These are phyloP conservation scores for Colletotrichum orbiculare DNA, from an alignment of 2,329 filamentous ascomycete genomes.

Conservation along the genomic window DNA sequence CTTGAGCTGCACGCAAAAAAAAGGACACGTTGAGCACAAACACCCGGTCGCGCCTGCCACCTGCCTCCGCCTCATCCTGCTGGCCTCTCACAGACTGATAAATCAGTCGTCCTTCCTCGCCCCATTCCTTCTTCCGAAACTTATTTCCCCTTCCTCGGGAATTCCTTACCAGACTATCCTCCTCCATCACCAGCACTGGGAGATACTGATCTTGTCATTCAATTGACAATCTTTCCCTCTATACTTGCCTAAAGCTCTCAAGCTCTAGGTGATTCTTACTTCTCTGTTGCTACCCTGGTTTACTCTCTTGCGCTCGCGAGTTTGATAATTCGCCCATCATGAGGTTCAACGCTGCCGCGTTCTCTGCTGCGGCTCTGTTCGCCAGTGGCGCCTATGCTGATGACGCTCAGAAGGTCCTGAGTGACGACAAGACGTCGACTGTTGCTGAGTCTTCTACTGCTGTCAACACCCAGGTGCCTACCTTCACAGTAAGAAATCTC, in stretches of 20 bases:
- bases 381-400: slow-evolving; percentile 77
- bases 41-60: slow-evolving; percentile 12
- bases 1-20: slow-evolving; percentile 32
- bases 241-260: slow-evolving; percentile 26
- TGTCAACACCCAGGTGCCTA: slow-evolving; percentile 74
- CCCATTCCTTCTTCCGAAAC: slow-evolving; percentile 36
- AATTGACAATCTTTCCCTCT: slow-evolving; percentile 29
- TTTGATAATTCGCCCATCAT: slow-evolving; percentile 63
- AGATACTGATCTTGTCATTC: slow-evolving; percentile 33
- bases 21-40: slow-evolving; percentile 40
- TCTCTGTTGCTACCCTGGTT: neutral
- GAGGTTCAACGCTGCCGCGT: slow-evolving; percentile 85
- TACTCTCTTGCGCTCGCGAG: slow-evolving; percentile 9
- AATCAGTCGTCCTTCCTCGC: slow-evolving; percentile 34
- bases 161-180: slow-evolving; percentile 27
- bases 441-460: slow-evolving; percentile 64
- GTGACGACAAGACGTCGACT: slow-evolving; percentile 57
- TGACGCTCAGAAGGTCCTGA: slow-evolving; percentile 68
- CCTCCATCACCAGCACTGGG: slow-evolving; percentile 26
- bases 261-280: slow-evolving; percentile 13
- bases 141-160: slow-evolving; percentile 34
- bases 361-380: slow-evolving; percentile 79
- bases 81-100: slow-evolving; percentile 36
- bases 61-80: slow-evolving; percentile 20
- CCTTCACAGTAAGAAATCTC: slow-evolving; percentile 81